Conservation (phyloP, 2,329 filamentous ascomycete species). For the Beauveria caledonica region DNA sequence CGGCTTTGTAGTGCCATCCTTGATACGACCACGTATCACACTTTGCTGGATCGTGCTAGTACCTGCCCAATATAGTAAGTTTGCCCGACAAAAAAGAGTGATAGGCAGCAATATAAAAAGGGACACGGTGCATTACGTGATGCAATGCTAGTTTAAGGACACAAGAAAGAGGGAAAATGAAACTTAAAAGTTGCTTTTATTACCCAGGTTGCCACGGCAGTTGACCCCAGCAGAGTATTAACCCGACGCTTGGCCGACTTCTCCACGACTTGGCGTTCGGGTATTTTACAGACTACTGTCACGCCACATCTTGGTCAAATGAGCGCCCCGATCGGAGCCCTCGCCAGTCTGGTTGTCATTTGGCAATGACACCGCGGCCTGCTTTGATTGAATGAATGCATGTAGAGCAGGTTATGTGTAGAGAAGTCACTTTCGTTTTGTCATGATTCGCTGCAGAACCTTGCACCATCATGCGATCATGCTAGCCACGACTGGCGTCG, state of each 20-base stretch:
- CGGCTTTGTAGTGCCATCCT: conserved; percentile 2
- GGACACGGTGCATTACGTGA: background rate
- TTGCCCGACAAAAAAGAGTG: background rate
- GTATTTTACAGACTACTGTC: background rate
- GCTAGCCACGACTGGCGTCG: background rate
- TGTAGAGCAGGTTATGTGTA: background rate
- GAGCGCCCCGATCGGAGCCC: background rate
- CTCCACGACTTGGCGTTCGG: background rate
- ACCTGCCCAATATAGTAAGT: conserved; percentile 10
- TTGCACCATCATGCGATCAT: background rate
- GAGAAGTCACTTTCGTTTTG: too few species aligned
- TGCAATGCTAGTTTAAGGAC: background rate
- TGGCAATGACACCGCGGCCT: background rate
- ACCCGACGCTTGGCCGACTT: background rate
- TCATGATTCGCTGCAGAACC: background rate
- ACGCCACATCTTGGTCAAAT: background rate
- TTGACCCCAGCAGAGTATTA: background rate
- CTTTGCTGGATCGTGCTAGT: background rate
- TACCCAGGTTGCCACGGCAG: background rate
- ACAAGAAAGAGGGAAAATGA: too few species aligned
- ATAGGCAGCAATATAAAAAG: background rate
- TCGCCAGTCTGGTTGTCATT: background rate
- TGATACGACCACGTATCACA: background rate
- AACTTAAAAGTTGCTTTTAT: too few species aligned
- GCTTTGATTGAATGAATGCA: too few species aligned